phyloP scores from a whole-genome alignment of 2,329 filamentous ascomycete species.

The Aspergillus latus region DNA sequence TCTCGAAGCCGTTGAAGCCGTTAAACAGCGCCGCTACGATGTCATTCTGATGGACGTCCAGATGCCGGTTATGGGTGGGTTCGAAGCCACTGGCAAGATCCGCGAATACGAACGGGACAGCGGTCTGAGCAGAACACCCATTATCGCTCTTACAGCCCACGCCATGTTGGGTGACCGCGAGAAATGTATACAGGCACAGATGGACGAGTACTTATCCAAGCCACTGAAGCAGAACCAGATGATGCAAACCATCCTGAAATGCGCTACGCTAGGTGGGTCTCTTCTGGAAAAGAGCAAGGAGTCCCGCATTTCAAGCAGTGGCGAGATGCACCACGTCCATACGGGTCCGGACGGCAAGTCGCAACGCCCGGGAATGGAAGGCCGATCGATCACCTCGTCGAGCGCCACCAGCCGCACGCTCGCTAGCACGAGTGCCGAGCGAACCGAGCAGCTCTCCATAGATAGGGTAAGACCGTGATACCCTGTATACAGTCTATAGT shows the following conservation, averaged over 20 bases:
- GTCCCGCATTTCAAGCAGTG: slow-evolving; percentile 41
- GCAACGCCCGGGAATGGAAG: slow-evolving; percentile 58
- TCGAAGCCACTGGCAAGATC: slow-evolving; percentile 95
- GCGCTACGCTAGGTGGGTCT: slow-evolving; percentile 74
- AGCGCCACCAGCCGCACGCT: slow-evolving; percentile 58
- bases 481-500: background rate
- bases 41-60: slow-evolving; percentile 99
- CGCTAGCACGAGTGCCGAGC: slow-evolving; percentile 64
- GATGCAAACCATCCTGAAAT: slow-evolving; percentile 96
- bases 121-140: slow-evolving; percentile 79
- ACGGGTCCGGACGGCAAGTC: slow-evolving; percentile 38
- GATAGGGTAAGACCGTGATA: slow-evolving; percentile 50
- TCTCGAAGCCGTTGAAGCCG: slow-evolving; percentile 85
- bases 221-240: slow-evolving; percentile 94
- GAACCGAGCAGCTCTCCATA: slow-evolving; percentile 61
- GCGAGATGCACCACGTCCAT: slow-evolving; percentile 38
- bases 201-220: slow-evolving; percentile 98
- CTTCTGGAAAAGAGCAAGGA: slow-evolving; percentile 46
- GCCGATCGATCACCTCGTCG: slow-evolving; percentile 68
- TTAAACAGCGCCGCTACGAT: slow-evolving; percentile 90
- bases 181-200: slow-evolving; percentile 97
- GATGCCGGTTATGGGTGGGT: slow-evolving; percentile 99
- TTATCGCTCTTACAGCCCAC: slow-evolving; percentile 94
- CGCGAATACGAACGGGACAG: slow-evolving; percentile 87
- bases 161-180: slow-evolving; percentile 98